Conservation (phyloP, 148 eudicot species). For the Nepenthes gracilis region DNA sequence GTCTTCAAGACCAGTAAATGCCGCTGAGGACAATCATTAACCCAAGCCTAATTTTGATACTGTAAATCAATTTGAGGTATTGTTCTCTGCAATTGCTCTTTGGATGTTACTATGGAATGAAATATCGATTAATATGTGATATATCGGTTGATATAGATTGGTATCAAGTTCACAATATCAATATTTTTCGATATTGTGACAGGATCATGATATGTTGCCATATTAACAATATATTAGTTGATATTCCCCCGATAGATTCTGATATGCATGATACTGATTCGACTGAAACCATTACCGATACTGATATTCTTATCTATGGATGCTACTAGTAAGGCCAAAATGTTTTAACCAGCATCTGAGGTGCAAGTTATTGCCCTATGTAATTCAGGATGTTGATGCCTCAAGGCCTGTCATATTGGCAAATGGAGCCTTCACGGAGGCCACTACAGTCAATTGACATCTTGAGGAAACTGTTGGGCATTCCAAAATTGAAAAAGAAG, state of each 20-base stretch:
- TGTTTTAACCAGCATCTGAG: background rate
- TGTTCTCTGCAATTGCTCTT: background rate
- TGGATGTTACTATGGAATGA: too few relatives aligned
- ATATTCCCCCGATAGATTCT: too few relatives aligned
- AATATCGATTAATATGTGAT: too few relatives aligned
- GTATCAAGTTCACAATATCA: too few relatives aligned
- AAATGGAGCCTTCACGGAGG: slow-evolving; percentile 30
- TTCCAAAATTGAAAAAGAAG: slow-evolving; percentile 68
- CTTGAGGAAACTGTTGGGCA: slow-evolving; percentile 33
- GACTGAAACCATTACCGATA: too few relatives aligned
- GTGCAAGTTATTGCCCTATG: slow-evolving; percentile 5
- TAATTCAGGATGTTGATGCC: slow-evolving; percentile 37
- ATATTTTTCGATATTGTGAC: too few relatives aligned
- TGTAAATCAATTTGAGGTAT: too few relatives aligned
- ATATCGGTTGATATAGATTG: too few relatives aligned
- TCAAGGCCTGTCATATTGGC: slow-evolving; percentile 23
- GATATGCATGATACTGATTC: too few relatives aligned
- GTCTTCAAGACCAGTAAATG: slow-evolving; percentile 15
- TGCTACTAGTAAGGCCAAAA: background rate
- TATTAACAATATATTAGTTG: too few relatives aligned
- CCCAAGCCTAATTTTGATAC: slow-evolving; percentile 14
- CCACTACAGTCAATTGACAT: slow-evolving; percentile 17
- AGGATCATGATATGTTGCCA: too few relatives aligned
- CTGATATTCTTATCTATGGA: too few relatives aligned
- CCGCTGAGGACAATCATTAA: slow-evolving; percentile 28